These are phyloP conservation scores for Cryphonectria carpinicola DNA, from an alignment of 2,329 filamentous ascomycete species.

Conservation along the genomic window DNA sequence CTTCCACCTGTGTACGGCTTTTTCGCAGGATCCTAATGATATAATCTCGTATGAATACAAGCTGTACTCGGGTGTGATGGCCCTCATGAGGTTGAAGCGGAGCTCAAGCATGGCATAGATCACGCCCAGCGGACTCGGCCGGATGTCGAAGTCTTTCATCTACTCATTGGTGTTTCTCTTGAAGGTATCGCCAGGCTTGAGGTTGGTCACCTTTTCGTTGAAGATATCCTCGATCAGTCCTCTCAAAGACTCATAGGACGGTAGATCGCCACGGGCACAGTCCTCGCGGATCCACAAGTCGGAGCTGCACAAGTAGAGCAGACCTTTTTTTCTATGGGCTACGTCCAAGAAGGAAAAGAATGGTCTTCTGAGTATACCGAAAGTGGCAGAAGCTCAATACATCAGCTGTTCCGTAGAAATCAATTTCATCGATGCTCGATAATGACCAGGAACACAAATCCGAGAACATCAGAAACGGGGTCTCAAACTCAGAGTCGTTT, in stretches of 20 bases:
- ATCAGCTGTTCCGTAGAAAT: neutral
- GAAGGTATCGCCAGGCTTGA: constrained; percentile 47
- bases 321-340: neutral
- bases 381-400: neutral
- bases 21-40: constrained; percentile 35
- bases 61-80: constrained; percentile 60
- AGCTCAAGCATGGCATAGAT: constrained; percentile 66
- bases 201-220: constrained; percentile 36
- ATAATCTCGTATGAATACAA: constrained; percentile 55
- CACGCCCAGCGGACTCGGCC: constrained; percentile 51
- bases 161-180: constrained; percentile 51
- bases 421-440: neutral
- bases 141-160: constrained; percentile 57
- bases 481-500: no score
- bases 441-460: neutral
- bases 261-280: constrained; percentile 63
- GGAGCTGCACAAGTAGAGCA: constrained; percentile 58
- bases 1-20: constrained; percentile 32
- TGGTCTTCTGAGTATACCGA: neutral
- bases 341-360: neutral
- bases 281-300: constrained; percentile 63
- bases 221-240: constrained; percentile 57
- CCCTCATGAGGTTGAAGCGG: constrained; percentile 59
- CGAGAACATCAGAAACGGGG: neutral
- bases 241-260: constrained; percentile 53